A percentile compares a stretch with the other conserved stretches of the same genome.
Evolutionary conservation across 139 green algal species (phyloP).

Genomic region (Coelastrella sp.): DNA sequence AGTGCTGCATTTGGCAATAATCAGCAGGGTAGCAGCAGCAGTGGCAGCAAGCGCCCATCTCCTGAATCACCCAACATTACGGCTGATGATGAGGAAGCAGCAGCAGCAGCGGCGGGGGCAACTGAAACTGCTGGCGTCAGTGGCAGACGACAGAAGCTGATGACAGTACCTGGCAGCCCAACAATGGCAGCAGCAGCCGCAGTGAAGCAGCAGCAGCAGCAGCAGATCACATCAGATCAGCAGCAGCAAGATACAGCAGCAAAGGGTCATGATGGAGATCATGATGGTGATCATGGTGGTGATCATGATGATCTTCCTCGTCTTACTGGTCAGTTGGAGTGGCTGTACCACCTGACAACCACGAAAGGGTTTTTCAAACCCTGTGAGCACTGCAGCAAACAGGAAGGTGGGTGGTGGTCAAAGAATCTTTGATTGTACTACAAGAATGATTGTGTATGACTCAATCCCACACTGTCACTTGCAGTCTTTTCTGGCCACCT

Average conservation of each 20-base stretch:
- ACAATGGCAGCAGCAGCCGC: not conserved
- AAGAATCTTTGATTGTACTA: too few species aligned
- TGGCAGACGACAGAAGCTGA: not conserved
- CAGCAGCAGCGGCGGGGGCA: not conserved
- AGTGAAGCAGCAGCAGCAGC: not conserved
- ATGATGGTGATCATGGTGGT: not conserved
- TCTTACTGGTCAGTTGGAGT: slow-evolving; percentile 27
- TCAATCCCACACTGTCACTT: not conserved
- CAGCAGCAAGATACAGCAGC: not conserved
- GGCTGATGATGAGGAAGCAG: not conserved
- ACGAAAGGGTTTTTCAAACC: slow-evolving; percentile 31
- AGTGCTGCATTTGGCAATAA: slow-evolving; percentile 12
- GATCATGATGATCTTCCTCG: slow-evolving; percentile 17
- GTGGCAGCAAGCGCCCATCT: not conserved
- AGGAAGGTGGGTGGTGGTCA: slow-evolving; percentile 8
- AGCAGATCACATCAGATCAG: not conserved
- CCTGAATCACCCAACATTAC: not conserved
- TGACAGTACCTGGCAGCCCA: not conserved
- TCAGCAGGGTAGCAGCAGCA: not conserved
- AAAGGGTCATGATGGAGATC: not conserved
- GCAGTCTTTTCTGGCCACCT: too few species aligned
- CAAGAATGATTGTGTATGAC: not conserved
- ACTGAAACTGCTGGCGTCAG: not conserved
- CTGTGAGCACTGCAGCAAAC: slow-evolving; percentile 13
- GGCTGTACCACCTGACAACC: slow-evolving; percentile 40